Conservation (phyloP, 805 yeast species). For the Metschnikowia drakensbergensis region DNA sequence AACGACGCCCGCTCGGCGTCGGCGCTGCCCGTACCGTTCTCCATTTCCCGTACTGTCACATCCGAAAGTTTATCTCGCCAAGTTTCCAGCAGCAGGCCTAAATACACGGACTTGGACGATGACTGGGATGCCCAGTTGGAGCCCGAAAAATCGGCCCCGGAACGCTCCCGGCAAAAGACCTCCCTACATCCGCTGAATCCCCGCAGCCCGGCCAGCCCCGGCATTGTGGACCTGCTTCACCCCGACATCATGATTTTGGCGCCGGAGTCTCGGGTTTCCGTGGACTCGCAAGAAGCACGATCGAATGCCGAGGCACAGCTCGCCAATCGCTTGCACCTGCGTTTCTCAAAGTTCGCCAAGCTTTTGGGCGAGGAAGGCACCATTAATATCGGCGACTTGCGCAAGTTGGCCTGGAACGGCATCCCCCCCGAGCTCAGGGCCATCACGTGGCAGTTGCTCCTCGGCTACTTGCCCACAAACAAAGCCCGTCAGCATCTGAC, state of each 20-base stretch:
- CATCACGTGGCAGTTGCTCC: constrained; percentile 79
- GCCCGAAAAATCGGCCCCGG: constrained; percentile 11
- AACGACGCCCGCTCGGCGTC: constrained; percentile 3
- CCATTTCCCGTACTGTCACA: constrained; percentile 5
- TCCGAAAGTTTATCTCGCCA: constrained; percentile 7
- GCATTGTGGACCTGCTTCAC: constrained; percentile 31
- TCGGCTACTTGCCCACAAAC: constrained; percentile 89
- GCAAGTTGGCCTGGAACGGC: constrained; percentile 91
- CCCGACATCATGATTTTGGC: constrained; percentile 35
- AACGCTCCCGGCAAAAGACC: background rate
- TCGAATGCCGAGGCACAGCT: constrained; percentile 49
- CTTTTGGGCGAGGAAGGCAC: constrained; percentile 48
- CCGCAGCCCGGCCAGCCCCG: constrained; percentile 21
- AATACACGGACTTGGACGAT: constrained; percentile 73
- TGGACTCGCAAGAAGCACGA: constrained; percentile 40
- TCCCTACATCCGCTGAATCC: constrained; percentile 5
- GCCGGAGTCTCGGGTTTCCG: constrained; percentile 5
- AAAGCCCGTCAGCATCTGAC: constrained; percentile 68
- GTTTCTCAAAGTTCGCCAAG: constrained; percentile 63
- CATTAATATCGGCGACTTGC: constrained; percentile 65
- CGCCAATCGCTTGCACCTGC: constrained; percentile 55
- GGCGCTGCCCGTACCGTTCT: background rate
- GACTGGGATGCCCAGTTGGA: constrained; percentile 84
- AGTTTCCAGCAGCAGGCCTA: constrained; percentile 10
- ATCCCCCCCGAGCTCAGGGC: constrained; percentile 80